phyloP scores from a whole-genome alignment of 768 basidiomycete genomes.

The Cyclocybe aegerita region DNA sequence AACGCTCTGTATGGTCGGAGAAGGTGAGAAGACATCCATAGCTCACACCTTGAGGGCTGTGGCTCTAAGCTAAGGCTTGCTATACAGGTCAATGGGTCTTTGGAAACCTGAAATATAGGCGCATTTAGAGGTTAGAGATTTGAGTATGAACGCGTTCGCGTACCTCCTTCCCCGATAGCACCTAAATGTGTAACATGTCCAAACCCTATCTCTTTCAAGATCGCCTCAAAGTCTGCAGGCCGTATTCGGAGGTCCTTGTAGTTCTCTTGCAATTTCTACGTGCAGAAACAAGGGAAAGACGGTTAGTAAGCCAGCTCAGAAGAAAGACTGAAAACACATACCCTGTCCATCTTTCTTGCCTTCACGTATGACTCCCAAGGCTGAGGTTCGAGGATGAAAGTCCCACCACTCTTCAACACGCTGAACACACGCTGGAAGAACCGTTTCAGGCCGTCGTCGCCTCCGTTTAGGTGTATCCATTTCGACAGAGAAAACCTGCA shows the following conservation, averaged over 20 bases:
- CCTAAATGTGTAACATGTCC: constrained; percentile 46
- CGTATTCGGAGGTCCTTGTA: constrained; percentile 54
- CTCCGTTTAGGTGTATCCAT: constrained; percentile 87
- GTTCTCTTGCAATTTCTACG: constrained; percentile 55
- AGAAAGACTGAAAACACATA: constrained; percentile 20
- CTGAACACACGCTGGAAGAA: constrained; percentile 68
- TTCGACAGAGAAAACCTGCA: constrained; percentile 82
- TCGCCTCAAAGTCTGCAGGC: constrained; percentile 58
- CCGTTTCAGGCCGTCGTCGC: constrained; percentile 65
- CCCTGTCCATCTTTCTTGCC: constrained; percentile 67
- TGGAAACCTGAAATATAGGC: neutral
- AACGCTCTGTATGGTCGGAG: too few relatives aligned
- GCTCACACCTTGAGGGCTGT: too few relatives aligned
- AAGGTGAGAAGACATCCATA: neutral
- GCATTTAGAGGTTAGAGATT: too few relatives aligned
- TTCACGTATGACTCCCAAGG: constrained; percentile 83
- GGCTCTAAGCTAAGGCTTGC: neutral
- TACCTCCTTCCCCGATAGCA: constrained; percentile 64
- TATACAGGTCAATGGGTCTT: neutral
- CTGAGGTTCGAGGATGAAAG: constrained; percentile 81
- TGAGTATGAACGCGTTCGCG: too few relatives aligned
- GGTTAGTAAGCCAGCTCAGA: neutral
- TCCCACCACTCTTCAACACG: constrained; percentile 61
- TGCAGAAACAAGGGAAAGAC: neutral
- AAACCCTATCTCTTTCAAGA: constrained; percentile 68